Evolutionary conservation across 75 land plant species (phyloP).

Genomic region (Sequoia sempervirens): DNA sequence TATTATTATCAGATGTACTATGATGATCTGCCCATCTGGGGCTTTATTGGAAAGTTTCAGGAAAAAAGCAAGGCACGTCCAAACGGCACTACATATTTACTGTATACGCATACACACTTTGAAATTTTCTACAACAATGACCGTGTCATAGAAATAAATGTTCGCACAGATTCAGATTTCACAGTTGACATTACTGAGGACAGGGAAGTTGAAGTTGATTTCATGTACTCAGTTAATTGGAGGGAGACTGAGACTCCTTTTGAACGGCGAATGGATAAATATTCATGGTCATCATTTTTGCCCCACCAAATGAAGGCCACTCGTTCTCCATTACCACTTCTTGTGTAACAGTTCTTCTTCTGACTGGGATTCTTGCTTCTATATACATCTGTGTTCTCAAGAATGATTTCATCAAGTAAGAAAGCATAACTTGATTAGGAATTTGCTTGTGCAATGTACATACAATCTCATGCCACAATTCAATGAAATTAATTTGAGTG

Average conservation of each 20-base stretch:
- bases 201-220: conserved; percentile 24
- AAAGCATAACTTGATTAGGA: not conserved
- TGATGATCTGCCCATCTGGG: conserved; percentile 55
- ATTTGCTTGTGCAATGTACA: too few species aligned
- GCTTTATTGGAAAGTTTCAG: conserved; percentile 46
- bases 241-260: conserved; percentile 30
- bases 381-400: conserved; percentile 49
- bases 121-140: conserved; percentile 38
- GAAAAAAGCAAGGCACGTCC: conserved; percentile 33
- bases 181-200: conserved; percentile 19
- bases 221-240: conserved; percentile 39
- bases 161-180: conserved; percentile 14
- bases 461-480: too few species aligned
- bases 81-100: conserved; percentile 30
- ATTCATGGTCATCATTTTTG: conserved; percentile 23
- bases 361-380: conserved; percentile 46
- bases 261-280: conserved; percentile 52
- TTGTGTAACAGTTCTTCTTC: conserved; percentile 51
- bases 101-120: conserved; percentile 30
- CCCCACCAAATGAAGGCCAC: conserved; percentile 44
- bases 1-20: conserved; percentile 52
- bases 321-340: conserved; percentile 58
- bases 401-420: conserved; percentile 53
- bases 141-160: conserved; percentile 40
- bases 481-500: too few species aligned